Percentiles rank a stretch among this genome's conserved stretches.
Evolutionary conservation across 345 rosid genomes (phyloP).

Genomic region (Melaleuca alternifolia): DNA sequence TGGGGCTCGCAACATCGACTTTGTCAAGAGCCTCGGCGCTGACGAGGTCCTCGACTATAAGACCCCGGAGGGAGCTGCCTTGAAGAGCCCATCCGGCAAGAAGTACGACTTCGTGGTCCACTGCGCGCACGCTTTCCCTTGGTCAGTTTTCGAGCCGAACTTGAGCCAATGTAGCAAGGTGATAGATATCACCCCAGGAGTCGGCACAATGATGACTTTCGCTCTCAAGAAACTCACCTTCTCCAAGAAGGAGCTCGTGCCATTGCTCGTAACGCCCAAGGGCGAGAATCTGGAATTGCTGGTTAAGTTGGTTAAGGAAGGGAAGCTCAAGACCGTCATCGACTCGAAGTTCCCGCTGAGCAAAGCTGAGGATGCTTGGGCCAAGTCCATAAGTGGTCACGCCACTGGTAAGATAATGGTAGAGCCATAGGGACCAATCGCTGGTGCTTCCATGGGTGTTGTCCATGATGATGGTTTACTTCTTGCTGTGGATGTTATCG

Average conservation of each 20-base stretch:
- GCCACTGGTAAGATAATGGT: constrained; percentile 76
- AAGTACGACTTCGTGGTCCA: constrained; percentile 71
- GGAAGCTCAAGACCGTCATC: constrained; percentile 53
- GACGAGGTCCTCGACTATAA: constrained; percentile 79
- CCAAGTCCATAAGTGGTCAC: constrained; percentile 50
- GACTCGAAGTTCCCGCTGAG: constrained; percentile 49
- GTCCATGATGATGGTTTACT: background rate
- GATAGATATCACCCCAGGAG: constrained; percentile 44
- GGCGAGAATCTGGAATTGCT: constrained; percentile 39
- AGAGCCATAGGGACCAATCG: constrained; percentile 20
- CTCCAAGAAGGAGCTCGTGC: constrained; percentile 61
- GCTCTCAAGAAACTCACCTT: constrained; percentile 43
- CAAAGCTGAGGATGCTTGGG: constrained; percentile 76
- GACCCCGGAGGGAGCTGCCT: constrained; percentile 61
- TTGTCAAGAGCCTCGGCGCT: constrained; percentile 67
- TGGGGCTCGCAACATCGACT: constrained; percentile 58
- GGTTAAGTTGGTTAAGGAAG: constrained; percentile 42
- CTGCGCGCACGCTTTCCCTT: constrained; percentile 51
- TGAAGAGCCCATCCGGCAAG: constrained; percentile 59
- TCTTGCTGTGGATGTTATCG: background rate
- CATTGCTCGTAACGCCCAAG: constrained; percentile 25
- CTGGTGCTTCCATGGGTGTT: background rate
- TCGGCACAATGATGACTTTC: constrained; percentile 28
- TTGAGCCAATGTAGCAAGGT: constrained; percentile 53
- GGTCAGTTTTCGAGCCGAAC: constrained; percentile 62